Base-by-base conservation (phyloP, 169 alveolate genomes). In the Plasmodium fragile region DNA sequence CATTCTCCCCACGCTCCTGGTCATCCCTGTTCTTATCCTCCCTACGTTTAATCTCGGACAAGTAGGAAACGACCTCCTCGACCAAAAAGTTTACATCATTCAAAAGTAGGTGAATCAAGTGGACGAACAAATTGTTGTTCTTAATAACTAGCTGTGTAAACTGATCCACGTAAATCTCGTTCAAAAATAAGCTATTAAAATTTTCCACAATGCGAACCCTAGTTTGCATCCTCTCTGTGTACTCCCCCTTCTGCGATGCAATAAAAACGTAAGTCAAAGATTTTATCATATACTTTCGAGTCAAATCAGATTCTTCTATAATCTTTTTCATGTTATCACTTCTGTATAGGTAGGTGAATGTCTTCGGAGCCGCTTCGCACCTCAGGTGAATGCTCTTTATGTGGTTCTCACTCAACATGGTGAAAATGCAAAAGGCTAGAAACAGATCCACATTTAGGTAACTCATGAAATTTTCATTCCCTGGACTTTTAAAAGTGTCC, bases 21-120 rank as follows among this genome's bases (percentile, higher is more conserved):
- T 87, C 59, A 16, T 59, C 36, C 22, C 80, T 94, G 59, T 95
- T 96, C 16, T 92, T 95, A 22, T 94, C 92, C 89, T 97, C 98
- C 28, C 99, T 65, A 32, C 97, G 96, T 49, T 97, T 95, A 11
- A 97, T 96, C 85, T 97, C 99, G 2, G 98, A 93, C 11, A 97
- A 96, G 71, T 95, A 96, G 32, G 98, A 95, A 34, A 97, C 96
- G 6, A 97, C 99, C 87, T 97, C 98, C 80, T 97, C 99, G 36
- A 97, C 96, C 11, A 97, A 84, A 82, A 96, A 96, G 52, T 97
- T 92, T 32, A 97, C 97, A 95, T 97, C 99, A 49, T 95, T 96
- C 69, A 97, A 96, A 34, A 97, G 95, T 84, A 97, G 95, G 83
- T 97, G 99, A 82, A 97, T 95, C 91, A 97, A 92, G 32, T 97